These are phyloP conservation scores for Pyrenochaeta sp. DNA, from an alignment of 2,329 filamentous ascomycete species.

Conservation along the genomic window DNA sequence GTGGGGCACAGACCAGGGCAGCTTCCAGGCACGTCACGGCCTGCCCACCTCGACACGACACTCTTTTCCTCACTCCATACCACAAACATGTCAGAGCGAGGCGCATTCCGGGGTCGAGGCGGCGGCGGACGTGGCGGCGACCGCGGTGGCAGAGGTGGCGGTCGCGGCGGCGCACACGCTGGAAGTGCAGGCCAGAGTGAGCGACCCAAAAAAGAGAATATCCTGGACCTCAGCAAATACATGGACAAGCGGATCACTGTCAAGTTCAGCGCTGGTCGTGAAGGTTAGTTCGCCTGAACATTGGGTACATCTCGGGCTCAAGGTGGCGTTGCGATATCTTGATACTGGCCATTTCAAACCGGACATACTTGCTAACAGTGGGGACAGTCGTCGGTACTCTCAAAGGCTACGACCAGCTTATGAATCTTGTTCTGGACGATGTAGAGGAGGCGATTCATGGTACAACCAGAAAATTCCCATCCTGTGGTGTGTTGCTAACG, in stretches of 20 bases:
- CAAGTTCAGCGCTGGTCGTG: conserved; percentile 94
- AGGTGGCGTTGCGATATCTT: not conserved
- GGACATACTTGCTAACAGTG: conserved; percentile 13
- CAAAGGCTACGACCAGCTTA: conserved; percentile 95
- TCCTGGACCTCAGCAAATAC: conserved; percentile 92
- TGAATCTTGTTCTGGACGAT: conserved; percentile 97
- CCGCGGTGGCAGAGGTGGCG: conserved; percentile 53
- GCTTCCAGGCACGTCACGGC: conserved; percentile 30
- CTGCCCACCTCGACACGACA: conserved; percentile 9
- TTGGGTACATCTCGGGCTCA: conserved; percentile 1
- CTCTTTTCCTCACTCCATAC: conserved; percentile 16
- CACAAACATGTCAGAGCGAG: conserved; percentile 62
- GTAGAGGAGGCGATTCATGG: conserved; percentile 90
- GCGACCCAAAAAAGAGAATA: conserved; percentile 97
- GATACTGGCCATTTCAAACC: not conserved
- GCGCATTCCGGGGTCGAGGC: conserved; percentile 56
- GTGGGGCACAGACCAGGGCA: conserved; percentile 17
- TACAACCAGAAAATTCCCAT: conserved; percentile 53
- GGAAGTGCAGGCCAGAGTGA: conserved; percentile 56
- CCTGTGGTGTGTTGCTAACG: conserved; percentile 1
- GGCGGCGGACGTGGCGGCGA: conserved; percentile 39
- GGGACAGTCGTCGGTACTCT: conserved; percentile 79
- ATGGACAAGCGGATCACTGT: conserved; percentile 96
- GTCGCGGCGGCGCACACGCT: conserved; percentile 48
- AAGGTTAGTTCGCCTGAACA: conserved; percentile 68